Evolutionary conservation across 1,284 basidiomycete genomes (phyloP), one percentile per base, ranked within the genome.

Genomic region (Marasmius sp.): DNA sequence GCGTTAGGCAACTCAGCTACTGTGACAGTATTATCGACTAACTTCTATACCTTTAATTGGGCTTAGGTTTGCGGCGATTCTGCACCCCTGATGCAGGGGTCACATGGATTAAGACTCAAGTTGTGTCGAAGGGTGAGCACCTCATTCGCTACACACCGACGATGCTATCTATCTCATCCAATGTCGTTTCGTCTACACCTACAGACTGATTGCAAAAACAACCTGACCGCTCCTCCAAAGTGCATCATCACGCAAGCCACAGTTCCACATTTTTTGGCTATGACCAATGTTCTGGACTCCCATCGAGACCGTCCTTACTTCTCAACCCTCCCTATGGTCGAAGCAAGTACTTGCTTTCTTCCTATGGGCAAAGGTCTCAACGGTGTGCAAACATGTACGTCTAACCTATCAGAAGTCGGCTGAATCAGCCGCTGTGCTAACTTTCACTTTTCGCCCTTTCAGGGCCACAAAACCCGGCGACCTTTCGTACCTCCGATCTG

Each of bases 101-200:
- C 84, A 8, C 87, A 82, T 65, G 75, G 79, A 12, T 64, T 81
- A 3, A 71, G 75, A 59, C 59, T 79, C 36, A 74, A 82, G 27
- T 22, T 51, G 16, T 51, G 50, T 51, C 50, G 50, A 33, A 27
- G n/a, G 20, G 50, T 51, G 6, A 8, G 8, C 34, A 9, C 7
- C 27, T 27, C 27, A 27, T 2, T 27, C 27, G 5, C 27, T 5
- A 27, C 27, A 27, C 27, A 27, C 5, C 27, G 5, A 27, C 27
- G 27, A 27, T 5, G 27, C 27, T 27, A 36, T 33, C 20, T 7
- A 27, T 8, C 27, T 33, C 18, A 9, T 11, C 10, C 8, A 14
- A 36, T 2, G 8, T 33, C 50, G 8, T 20, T 51, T 6, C 9
- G 20, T 33, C 50, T 51, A 9, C 20, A 33, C 27, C 22, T 27